phyloP scores from a whole-genome alignment of 2,329 filamentous ascomycete species.

The Colletotrichum horii region DNA sequence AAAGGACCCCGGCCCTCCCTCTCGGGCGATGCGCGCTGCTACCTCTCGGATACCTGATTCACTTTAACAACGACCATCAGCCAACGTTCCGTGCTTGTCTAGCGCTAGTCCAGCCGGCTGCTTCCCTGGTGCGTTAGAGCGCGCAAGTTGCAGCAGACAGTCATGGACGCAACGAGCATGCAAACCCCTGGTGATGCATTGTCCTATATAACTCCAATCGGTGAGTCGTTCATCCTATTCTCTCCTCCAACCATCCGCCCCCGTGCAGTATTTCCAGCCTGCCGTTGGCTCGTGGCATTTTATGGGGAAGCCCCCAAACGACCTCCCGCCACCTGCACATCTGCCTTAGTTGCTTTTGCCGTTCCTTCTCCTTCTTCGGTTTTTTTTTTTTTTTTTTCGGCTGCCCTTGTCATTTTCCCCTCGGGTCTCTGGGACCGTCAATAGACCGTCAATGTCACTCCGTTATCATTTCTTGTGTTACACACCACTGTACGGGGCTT shows the following conservation, averaged over 20 bases:
- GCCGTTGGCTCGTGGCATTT: conserved; percentile 50
- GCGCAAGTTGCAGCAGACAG: conserved; percentile 18
- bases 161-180: conserved; percentile 45
- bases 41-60: background rate
- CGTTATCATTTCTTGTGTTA: conserved; percentile 11
- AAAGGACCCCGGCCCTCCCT: background rate
- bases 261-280: conserved; percentile 48
- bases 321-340: conserved; percentile 1
- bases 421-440: conserved; percentile 2
- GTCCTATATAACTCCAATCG: conserved; percentile 60
- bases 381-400: background rate
- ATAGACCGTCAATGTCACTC: conserved; percentile 22
- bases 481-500: background rate
- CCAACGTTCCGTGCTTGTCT: conserved; percentile 8
- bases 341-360: conserved; percentile 8
- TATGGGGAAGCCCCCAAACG: conserved; percentile 30
- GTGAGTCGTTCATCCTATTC: conserved; percentile 47
- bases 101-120: conserved; percentile 16
- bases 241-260: conserved; percentile 51
- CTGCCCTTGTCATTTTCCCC: background rate
- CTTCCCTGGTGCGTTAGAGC: conserved; percentile 23
- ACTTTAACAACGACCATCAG: background rate
- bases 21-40: background rate
- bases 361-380: too few species aligned
- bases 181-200: conserved; percentile 52